Evolutionary conservation across 768 basidiomycete genomes (phyloP), one percentile per base, ranked within the genome.

Genomic region (Lyophyllum semitale): DNA sequence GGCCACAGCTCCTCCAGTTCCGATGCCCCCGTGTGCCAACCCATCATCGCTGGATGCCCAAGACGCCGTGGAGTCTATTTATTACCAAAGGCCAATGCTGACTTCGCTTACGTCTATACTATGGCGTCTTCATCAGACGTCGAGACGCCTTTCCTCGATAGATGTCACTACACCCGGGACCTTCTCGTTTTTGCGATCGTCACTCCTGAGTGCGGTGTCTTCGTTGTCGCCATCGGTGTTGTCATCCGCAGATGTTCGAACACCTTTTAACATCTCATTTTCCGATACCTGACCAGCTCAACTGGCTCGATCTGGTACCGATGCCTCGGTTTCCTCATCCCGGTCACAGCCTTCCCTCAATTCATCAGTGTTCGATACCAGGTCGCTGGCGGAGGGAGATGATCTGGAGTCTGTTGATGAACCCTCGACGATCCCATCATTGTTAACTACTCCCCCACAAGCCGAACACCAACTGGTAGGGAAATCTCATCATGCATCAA

Each of bases 391-490:
- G 12, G 76, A 73, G 8, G 73, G 73, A 8, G 51, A 63, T 27
- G 56, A 53, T 30, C 22, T 62, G 5, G 58, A 46, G 20, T 60
- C 65, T 17, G 74, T 78, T n/a, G 62, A 75, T 17, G 58, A 41
- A 15, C 53, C 54, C 11, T 77, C 82, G 5, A 87, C 85, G 2
- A 77, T 77, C 59, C 84, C 87, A 6, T 81, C 85, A 1, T 68
- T 89, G 26, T 67, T 89, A 18, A 77, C 83, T 11, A 81, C 80
- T 2, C 70, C 71, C 35, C 32, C 55, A n/a, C 60, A 61, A 23
- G 38, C 32, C 15, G 57, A 55, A 1, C 57, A 55, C 35, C 50
- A 54, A 23, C 53, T 59, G 48, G 59, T 63, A 57, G 27, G 62
- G 20, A 62, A 38, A 38, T 38, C 17, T 1, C 29, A 46, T 47